A percentile compares a stretch with the other conserved stretches of the same genome.
phyloP scores from a whole-genome alignment of 2,329 filamentous ascomycete genomes.

The Metarhizium robertsii region DNA sequence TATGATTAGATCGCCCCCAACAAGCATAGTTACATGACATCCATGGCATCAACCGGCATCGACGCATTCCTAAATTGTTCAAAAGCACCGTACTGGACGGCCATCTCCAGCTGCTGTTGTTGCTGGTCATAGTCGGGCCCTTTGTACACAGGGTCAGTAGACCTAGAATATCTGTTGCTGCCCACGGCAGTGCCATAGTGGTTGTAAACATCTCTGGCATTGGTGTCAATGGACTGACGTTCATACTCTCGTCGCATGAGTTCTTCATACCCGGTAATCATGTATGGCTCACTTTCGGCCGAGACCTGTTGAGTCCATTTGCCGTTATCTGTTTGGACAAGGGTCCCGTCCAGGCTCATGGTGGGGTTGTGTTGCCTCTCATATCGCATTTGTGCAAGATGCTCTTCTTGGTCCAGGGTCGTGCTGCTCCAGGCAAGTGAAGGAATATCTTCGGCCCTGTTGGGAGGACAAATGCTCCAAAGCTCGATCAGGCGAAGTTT shows the following conservation, averaged over 20 bases:
- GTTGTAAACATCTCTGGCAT: slow-evolving; percentile 31
- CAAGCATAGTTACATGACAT: slow-evolving; percentile 25
- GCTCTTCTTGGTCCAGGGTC: slow-evolving; percentile 46
- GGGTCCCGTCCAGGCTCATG: slow-evolving; percentile 46
- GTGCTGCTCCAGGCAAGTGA: slow-evolving; percentile 44
- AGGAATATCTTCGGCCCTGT: slow-evolving; percentile 43
- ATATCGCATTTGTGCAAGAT: slow-evolving; percentile 52
- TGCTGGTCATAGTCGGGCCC: slow-evolving; percentile 34
- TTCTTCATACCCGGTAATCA: slow-evolving; percentile 70
- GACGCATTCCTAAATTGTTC: slow-evolving; percentile 36
- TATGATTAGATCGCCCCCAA: neutral
- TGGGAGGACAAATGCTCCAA: slow-evolving; percentile 73
- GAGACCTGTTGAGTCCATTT: slow-evolving; percentile 35
- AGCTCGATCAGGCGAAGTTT: slow-evolving; percentile 69
- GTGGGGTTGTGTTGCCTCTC: slow-evolving; percentile 32
- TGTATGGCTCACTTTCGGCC: slow-evolving; percentile 66
- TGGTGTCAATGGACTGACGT: slow-evolving; percentile 21
- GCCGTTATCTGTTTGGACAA: slow-evolving; percentile 42
- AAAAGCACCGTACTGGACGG: slow-evolving; percentile 58
- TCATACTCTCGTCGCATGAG: slow-evolving; percentile 57
- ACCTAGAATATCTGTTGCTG: slow-evolving; percentile 37
- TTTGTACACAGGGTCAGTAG: slow-evolving; percentile 63
- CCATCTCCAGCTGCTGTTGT: slow-evolving; percentile 49
- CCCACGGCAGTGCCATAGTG: slow-evolving; percentile 33
- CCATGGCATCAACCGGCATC: slow-evolving; percentile 38